These are phyloP conservation scores for Cercophora newfieldiana DNA, from an alignment of 495 filamentous ascomycete genomes.

Conservation along the genomic window DNA sequence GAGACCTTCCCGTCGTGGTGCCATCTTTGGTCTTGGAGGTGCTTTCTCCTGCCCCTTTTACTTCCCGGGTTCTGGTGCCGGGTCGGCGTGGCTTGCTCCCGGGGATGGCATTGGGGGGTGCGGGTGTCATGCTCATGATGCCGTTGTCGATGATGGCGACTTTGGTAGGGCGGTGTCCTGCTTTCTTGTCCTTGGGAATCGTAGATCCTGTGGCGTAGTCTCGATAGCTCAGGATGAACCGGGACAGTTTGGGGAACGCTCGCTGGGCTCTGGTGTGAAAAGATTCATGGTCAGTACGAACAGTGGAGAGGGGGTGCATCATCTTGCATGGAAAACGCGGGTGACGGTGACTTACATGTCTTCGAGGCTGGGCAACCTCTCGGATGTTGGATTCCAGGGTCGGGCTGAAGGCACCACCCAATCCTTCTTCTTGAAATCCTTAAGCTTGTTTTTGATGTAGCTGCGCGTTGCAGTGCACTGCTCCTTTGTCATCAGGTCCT, in stretches of 20 bases:
- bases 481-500: no score
- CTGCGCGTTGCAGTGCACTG: neutral
- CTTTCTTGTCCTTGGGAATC: no score
- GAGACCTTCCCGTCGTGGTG: no score
- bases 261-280: neutral
- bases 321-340: neutral
- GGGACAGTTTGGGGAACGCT: neutral
- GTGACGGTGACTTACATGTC: no score
- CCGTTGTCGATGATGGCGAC: constrained; percentile 20
- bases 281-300: neutral
- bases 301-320: neutral
- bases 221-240: neutral
- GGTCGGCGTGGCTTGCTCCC: no score
- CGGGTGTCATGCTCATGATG: constrained; percentile 6
- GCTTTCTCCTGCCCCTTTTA: no score
- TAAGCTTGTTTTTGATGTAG: neutral
- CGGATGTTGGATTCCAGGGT: neutral
- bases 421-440: neutral
- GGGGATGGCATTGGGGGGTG: no score
- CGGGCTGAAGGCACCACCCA: neutral
- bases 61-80: no score
- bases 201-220: neutral
- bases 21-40: no score
- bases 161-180: no score
- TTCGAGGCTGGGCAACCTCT: neutral